Evolutionary conservation across 2,329 filamentous ascomycete genomes (phyloP), one percentile per base, ranked within the genome.

Genomic region (Myrmaecium sp.): DNA sequence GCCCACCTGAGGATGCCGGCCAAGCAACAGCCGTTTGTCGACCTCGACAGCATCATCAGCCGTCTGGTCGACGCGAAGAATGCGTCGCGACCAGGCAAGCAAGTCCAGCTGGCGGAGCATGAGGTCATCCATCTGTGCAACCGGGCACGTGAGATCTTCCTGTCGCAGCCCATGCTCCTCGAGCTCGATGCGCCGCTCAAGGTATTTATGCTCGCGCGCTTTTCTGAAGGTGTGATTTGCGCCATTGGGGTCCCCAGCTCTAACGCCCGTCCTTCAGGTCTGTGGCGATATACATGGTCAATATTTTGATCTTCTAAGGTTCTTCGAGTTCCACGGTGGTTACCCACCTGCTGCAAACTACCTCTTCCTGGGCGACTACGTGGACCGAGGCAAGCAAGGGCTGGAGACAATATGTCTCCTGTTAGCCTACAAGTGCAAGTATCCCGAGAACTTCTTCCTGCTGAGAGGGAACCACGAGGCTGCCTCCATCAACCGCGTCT

Each of bases 381-480:
- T 98, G 46, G 89, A 98, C 56, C 76, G 89, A 63, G 89, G 89
- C 62, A 95, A 98, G 68, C 89, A 98, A 60, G 94, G 84, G 19
- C 75, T 98, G 29, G 89, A 98, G 66, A 95, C 89, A 40, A 95
- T 98, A 58, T 93, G 83, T 62, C 67, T 98, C 37, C 69, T 98
- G 30, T 70, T 98, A 26, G 83, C 83, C 36, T 98, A 95, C 72
- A 98, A 98, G 72, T 92, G 95, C 70, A 95, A 95, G 64, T 95
- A 93, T 54, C 89, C 89, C 25, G 89, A 98, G 62, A 98, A 98
- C 65, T 95, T 98, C 64, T 98, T 98, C 66, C 79, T 98, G 40
- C 72, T 98, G 32, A 82, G 89, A 41, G 89, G 89, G 37, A 98
- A 98, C 66, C 89, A 98, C 66, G 89, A 98, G 59, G 95, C 89